Conservation (phyloP, 2,329 filamentous ascomycete genomes). For the Acephala macrosclerotiorum region DNA sequence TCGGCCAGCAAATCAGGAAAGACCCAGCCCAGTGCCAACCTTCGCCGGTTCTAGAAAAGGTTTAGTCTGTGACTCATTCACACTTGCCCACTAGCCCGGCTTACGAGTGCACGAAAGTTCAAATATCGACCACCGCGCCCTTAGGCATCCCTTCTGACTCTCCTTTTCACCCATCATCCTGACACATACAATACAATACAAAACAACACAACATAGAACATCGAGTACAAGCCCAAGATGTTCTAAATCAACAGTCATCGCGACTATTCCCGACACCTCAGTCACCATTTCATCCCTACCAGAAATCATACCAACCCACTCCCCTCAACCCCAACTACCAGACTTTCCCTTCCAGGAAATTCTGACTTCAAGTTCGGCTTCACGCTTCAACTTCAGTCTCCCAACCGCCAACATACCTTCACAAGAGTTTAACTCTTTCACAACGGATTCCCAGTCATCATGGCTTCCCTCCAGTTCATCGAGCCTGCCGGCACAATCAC, state of each 20-base stretch:
- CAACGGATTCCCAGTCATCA: slow-evolving; percentile 81
- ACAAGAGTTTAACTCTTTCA: slow-evolving; percentile 78
- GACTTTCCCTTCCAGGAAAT: slow-evolving; percentile 64
- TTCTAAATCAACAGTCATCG: slow-evolving; percentile 59
- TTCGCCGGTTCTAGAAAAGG: background rate
- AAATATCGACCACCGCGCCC: slow-evolving; percentile 1
- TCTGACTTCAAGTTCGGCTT: slow-evolving; percentile 73
- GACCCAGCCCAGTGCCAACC: too few species aligned
- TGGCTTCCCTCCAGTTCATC: slow-evolving; percentile 77
- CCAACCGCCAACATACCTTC: slow-evolving; percentile 65
- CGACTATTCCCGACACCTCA: slow-evolving; percentile 45
- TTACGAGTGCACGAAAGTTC: background rate
- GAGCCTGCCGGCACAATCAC: slow-evolving; percentile 69
- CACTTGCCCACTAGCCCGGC: background rate
- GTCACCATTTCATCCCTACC: slow-evolving; percentile 61
- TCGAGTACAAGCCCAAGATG: slow-evolving; percentile 56
- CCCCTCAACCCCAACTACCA: slow-evolving; percentile 55
- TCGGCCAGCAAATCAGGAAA: background rate
- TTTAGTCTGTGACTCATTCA: slow-evolving; percentile 1
- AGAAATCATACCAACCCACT: slow-evolving; percentile 53
- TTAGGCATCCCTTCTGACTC: slow-evolving; percentile 29
- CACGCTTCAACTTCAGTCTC: slow-evolving; percentile 62
- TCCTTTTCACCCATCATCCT: slow-evolving; percentile 47
- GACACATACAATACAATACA: slow-evolving; percentile 46
- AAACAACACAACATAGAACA: slow-evolving; percentile 50